Percentiles rank a stretch among this genome's conserved stretches.
These are phyloP conservation scores for Verruconis gallopava DNA, from an alignment of 2,329 filamentous ascomycete genomes.

Conservation along the genomic window DNA sequence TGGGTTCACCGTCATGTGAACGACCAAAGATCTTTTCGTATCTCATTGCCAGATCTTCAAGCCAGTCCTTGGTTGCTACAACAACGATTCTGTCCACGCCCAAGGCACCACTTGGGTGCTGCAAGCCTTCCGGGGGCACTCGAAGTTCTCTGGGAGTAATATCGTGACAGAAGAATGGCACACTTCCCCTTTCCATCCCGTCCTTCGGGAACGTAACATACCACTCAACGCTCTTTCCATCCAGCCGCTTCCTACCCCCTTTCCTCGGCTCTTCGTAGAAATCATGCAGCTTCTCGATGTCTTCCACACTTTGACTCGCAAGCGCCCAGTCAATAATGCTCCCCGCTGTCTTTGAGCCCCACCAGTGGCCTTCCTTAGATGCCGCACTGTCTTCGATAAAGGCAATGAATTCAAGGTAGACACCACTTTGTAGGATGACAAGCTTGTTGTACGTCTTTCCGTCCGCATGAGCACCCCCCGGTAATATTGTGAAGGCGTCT, in stretches of 20 bases:
- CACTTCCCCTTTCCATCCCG: constrained; percentile 33
- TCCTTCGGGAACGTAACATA: constrained; percentile 36
- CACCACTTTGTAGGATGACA: constrained; percentile 48
- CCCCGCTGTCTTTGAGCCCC: constrained; percentile 41
- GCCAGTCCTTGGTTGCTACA: constrained; percentile 8
- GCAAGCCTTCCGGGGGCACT: constrained; percentile 36
- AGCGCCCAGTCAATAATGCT: constrained; percentile 48
- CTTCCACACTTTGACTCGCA: constrained; percentile 18
- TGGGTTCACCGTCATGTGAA: neutral
- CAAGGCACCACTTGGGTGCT: constrained; percentile 39
- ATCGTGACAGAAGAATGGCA: constrained; percentile 51
- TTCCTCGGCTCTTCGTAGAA: constrained; percentile 36
- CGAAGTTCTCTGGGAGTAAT: constrained; percentile 42
- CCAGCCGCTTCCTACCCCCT: constrained; percentile 42
- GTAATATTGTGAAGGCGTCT: constrained; percentile 42
- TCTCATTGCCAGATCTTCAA: neutral
- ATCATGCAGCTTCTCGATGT: constrained; percentile 9
- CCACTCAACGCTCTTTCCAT: constrained; percentile 48
- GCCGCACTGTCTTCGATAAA: constrained; percentile 36
- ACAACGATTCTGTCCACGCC: constrained; percentile 28
- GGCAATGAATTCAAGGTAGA: constrained; percentile 54
- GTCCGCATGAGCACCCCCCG: constrained; percentile 50
- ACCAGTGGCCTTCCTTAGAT: constrained; percentile 35
- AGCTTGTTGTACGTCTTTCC: constrained; percentile 49
- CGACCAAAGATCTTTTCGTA: neutral